These are phyloP conservation scores for Maudiozyma turicensis DNA, from an alignment of 805 yeast species.

Conservation along the genomic window DNA sequence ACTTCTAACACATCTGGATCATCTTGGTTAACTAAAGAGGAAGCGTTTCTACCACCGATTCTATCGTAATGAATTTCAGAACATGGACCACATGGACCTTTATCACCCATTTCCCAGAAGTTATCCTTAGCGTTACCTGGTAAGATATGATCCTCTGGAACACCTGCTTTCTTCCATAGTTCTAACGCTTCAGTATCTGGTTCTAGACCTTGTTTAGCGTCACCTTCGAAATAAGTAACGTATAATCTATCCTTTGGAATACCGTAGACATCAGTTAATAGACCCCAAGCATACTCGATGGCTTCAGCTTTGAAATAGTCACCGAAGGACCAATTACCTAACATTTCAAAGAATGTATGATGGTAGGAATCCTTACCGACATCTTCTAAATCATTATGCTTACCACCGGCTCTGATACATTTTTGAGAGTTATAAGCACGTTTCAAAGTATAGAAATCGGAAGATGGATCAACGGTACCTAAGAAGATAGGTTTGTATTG, in stretches of 20 bases:
- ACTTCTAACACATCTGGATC: constrained; percentile 97
- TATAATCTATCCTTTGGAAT: constrained; percentile 72
- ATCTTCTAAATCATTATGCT: constrained; percentile 95
- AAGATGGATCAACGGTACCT: constrained; percentile 94
- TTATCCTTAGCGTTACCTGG: constrained; percentile 89
- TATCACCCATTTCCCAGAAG: constrained; percentile 99
- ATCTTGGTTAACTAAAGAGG: constrained; percentile 83
- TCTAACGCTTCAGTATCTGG: constrained; percentile 92
- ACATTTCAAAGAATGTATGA: constrained; percentile 98
- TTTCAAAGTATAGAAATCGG: constrained; percentile 73
- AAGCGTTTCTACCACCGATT: constrained; percentile 96
- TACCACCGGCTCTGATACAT: constrained; percentile 99
- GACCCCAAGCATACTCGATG: constrained; percentile 79
- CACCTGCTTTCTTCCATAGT: constrained; percentile 81
- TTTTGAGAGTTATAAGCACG: constrained; percentile 94
- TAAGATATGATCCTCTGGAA: constrained; percentile 80
- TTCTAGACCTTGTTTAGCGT: constrained; percentile 64
- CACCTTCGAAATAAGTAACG: constrained; percentile 96
- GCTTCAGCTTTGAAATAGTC: constrained; percentile 97
- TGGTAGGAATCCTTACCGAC: constrained; percentile 97
- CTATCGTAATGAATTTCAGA: constrained; percentile 96
- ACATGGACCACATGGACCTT: constrained; percentile 99
- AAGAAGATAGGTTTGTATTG: constrained; percentile 96
- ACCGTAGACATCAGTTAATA: constrained; percentile 77
- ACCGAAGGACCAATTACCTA: constrained; percentile 99